Percentiles rank a stretch among this genome's conserved stretches.
Evolutionary conservation across 2,329 filamentous ascomycete genomes (phyloP).

Genomic region (Ascochyta clinopodiicola): DNA sequence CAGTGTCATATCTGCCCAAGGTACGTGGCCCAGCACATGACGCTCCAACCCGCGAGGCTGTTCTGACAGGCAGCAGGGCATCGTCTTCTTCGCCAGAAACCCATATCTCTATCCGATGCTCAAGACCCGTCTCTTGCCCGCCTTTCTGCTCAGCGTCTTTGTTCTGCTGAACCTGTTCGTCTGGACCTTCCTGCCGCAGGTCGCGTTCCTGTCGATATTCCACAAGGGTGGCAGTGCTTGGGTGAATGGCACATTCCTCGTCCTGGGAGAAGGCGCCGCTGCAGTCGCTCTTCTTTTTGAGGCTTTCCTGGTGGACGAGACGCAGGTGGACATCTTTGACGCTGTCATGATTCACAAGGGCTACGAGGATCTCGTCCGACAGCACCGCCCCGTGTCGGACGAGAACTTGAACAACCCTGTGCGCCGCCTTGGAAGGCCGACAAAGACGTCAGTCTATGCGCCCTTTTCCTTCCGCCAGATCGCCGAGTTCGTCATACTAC

Average conservation of each 20-base stretch:
- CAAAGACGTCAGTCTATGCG: slow-evolving; percentile 76
- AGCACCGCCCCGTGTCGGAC: slow-evolving; percentile 64
- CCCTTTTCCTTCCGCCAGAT: slow-evolving; percentile 94
- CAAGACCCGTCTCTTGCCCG: slow-evolving; percentile 75
- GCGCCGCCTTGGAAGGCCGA: slow-evolving; percentile 82
- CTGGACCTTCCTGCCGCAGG: slow-evolving; percentile 87
- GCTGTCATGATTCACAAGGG: slow-evolving; percentile 78
- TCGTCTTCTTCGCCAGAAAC: slow-evolving; percentile 80
- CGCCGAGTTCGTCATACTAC: slow-evolving; percentile 72
- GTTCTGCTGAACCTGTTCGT: slow-evolving; percentile 87
- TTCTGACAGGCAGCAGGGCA: slow-evolving; percentile 61
- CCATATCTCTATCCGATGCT: slow-evolving; percentile 85
- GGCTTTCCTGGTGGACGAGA: slow-evolving; percentile 69
- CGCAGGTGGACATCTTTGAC: slow-evolving; percentile 78
- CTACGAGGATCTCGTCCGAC: slow-evolving; percentile 62
- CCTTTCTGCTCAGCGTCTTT: slow-evolving; percentile 80
- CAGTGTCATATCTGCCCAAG: slow-evolving; percentile 42
- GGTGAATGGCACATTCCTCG: slow-evolving; percentile 85
- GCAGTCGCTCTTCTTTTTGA: slow-evolving; percentile 65
- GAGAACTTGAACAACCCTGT: slow-evolving; percentile 73
- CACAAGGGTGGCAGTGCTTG: slow-evolving; percentile 82
- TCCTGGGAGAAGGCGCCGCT: slow-evolving; percentile 71
- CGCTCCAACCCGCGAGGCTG: background rate
- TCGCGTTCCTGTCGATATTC: slow-evolving; percentile 87
- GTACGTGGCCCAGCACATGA: slow-evolving; percentile 16